Conservation (phyloP, 345 rosid species). For the Sisymbrium irio region DNA sequence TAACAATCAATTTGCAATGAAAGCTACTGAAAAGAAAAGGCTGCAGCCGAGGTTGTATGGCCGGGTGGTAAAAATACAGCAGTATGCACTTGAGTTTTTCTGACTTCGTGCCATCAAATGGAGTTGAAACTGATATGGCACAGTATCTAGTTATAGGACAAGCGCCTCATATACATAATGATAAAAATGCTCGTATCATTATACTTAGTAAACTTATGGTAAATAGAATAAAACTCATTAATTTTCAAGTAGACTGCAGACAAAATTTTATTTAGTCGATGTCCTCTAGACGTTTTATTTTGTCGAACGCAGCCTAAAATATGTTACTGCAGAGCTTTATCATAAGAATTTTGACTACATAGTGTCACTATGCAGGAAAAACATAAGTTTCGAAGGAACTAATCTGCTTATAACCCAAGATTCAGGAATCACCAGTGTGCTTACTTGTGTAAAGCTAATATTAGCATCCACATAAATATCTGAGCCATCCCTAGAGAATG, state of each 20-base stretch:
- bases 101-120: slow-evolving; percentile 5
- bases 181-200: background rate
- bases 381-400: slow-evolving; percentile 2
- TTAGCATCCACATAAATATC: slow-evolving; percentile 79
- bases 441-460: slow-evolving; percentile 88
- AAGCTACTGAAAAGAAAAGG: background rate
- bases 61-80: background rate
- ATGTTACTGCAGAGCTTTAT: slow-evolving; percentile 14
- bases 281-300: slow-evolving; percentile 6
- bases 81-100: slow-evolving; percentile 4
- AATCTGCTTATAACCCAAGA: slow-evolving; percentile 3
- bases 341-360: slow-evolving; percentile 4
- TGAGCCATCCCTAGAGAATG: slow-evolving; percentile 83
- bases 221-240: slow-evolving; percentile 1
- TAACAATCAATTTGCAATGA: background rate
- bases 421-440: slow-evolving; percentile 30
- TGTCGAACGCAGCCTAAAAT: background rate
- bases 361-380: slow-evolving; percentile 12
- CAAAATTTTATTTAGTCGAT: background rate
- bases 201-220: background rate
- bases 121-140: background rate
- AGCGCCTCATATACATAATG: background rate
- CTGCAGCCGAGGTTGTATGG: background rate
- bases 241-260: slow-evolving; percentile 9
- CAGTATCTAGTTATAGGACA: slow-evolving; percentile 12